Base-by-base conservation (phyloP, 192 early-diverging fungal species). In the Gorgonomyces haynaldii region DNA sequence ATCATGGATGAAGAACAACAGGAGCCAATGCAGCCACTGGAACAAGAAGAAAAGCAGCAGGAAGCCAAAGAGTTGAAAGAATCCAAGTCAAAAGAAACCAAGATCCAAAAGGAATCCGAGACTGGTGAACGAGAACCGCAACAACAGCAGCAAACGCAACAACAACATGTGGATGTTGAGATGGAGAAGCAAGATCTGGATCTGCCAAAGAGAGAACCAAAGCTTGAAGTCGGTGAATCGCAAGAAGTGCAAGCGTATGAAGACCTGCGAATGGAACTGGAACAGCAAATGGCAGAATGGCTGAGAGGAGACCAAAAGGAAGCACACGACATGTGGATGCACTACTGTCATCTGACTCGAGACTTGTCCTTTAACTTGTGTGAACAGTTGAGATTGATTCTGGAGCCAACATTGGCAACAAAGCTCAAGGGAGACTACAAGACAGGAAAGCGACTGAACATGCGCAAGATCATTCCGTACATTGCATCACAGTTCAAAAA, bases 391-490 rank as follows among this genome's bases (percentile, higher is more conserved):
- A 81, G 96, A 13, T 70, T 96, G 45, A 94, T 99, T 56, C 70
- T 99, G 52, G 90, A 96, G 57, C 96, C 96, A 0, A 96, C 96
- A 8, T 70, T 94, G 56, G 90, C 93, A 0, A 93, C 93, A 23
- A 88, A 91, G 64, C 76, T 99, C 42, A 85, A 84, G 53, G 96
- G 96, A 35, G 96, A 99, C 72, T 99, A 96, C 61, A 76, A 86
- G 30, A 96, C 90, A 25, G 96, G 96, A 45, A 99, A 99, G 65
- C 84, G 96, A 6, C 81, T 99, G 20, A 99, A 95, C 65, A 96
- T 99, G 96, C 86, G 91, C 54, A 93, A 90, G 65, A 90, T 99
- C 39, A 96, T 99, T 58, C 91, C 96, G 9, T 99, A 99, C 52
- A 97, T 99, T 72, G 96, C 96, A 5, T 84, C 81, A 31, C 84